Evolutionary conservation across 2,329 filamentous ascomycete species (phyloP), one percentile per base, ranked within the genome.

Genomic region (Thermoascus crustaceus): DNA sequence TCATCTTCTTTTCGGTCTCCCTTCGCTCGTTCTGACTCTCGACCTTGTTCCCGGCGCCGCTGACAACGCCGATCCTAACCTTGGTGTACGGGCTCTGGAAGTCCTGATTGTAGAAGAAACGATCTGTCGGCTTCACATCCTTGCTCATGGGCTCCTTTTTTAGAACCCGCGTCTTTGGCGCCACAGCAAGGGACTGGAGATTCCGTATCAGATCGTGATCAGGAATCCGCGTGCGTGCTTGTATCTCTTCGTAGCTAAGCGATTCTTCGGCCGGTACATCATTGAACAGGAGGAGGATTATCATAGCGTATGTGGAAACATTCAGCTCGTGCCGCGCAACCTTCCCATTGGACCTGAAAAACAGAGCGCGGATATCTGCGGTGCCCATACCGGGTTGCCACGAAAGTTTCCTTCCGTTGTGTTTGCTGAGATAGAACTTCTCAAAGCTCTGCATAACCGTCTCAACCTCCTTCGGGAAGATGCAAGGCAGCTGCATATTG

Each of bases 271-370:
- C 48, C 2, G 66, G 58, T 0, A 93, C 52, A 23, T 89, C 78
- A 52, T 96, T 96, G 71, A 96, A 98, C 0, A 95, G 75, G 29
- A 94, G 60, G 13, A 98, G 63, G 16, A 96, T 79, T 13, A 95
- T 67, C 85, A 96, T 94, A 49, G 80, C 86, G 56, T 91, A 91
- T 0, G 91, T 96, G 1, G 87, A 82, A 13, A 94, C 87, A 42
- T 87, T 94, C 37, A 98, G 69, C 50, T 98, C 91, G 53, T 96
- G 89, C 22, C 81, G 79, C 21, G 79, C 76, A 8, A 78, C 75
- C 50, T 87, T 87, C 21, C 82, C 81, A 24, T 77, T 73, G 1
- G 55, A 84, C 69, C 52, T 77, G 74, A 21, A 82, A 80, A 62
- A 98, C 80, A 24, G 78, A 42, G 85, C 91, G 39, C 82, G 80